phyloP scores from a whole-genome alignment of 2,329 filamentous ascomycete species.

The Magnaporthales sp. region DNA sequence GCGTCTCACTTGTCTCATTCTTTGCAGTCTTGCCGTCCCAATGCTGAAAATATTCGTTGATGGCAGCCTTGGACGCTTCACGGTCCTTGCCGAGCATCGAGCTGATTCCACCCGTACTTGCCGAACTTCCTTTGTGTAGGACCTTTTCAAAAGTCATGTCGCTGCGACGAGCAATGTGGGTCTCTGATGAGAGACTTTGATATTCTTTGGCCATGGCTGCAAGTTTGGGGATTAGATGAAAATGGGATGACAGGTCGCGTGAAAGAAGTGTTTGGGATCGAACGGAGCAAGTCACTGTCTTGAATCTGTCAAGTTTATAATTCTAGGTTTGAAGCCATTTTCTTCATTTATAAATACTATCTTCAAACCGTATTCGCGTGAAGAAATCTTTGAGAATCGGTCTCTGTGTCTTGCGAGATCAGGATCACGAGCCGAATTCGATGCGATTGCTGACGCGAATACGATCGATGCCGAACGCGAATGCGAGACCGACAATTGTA shows the following conservation, averaged over 20 bases:
- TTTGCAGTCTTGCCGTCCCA: conserved; percentile 74
- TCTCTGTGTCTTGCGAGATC: neutral
- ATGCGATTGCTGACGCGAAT: neutral
- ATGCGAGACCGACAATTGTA: neutral
- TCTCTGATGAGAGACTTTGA: neutral
- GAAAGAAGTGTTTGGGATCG: neutral
- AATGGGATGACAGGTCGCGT: neutral
- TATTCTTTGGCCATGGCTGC: neutral
- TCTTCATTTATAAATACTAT: neutral
- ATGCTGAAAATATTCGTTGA: conserved; percentile 93
- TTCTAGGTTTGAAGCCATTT: neutral
- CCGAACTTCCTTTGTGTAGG: neutral
- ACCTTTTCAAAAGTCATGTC: conserved; percentile 4
- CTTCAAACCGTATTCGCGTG: neutral
- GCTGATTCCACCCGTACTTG: neutral
- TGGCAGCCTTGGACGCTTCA: conserved; percentile 67
- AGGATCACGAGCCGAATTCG: neutral
- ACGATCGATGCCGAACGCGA: neutral
- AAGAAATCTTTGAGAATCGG: neutral
- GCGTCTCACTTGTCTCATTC: conserved; percentile 4
- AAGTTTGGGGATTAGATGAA: neutral
- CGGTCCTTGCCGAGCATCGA: conserved; percentile 8
- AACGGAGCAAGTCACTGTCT: neutral
- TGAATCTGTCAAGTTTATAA: neutral
- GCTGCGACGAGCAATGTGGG: neutral